phyloP scores from a whole-genome alignment of 352 stramenopile species.

The Pythium chondricola region DNA sequence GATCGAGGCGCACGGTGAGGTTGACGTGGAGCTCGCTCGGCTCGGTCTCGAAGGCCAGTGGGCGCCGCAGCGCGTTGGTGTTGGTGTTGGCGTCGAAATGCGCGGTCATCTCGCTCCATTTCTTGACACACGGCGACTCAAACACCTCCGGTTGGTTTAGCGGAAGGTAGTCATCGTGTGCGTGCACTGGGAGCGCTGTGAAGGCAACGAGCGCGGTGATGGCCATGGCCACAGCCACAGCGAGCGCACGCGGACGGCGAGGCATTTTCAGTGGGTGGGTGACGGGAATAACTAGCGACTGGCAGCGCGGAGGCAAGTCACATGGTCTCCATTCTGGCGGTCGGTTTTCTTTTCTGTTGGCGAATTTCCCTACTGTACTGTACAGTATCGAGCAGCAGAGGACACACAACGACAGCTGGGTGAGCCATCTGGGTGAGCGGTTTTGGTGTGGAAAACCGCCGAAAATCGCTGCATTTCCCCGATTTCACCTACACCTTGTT shows the following conservation, averaged over 20 bases:
- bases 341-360: neutral
- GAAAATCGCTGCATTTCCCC: slow-evolving; percentile 7
- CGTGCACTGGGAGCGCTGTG: neutral
- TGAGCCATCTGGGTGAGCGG: no score
- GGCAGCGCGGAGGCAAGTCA: no score
- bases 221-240: neutral
- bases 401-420: neutral
- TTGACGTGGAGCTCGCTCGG: slow-evolving; percentile 49
- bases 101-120: slow-evolving; percentile 14
- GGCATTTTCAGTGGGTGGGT: neutral
- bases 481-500: no score
- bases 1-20: slow-evolving; percentile 42
- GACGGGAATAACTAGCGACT: neutral
- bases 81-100: slow-evolving; percentile 2
- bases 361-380: neutral
- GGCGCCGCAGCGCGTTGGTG: slow-evolving; percentile 8
- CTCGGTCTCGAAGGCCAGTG: slow-evolving; percentile 30
- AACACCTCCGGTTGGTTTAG: slow-evolving; percentile 16
- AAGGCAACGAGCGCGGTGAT: neutral
- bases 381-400: neutral
- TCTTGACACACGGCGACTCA: slow-evolving; percentile 18
- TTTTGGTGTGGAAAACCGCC: neutral
- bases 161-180: slow-evolving; percentile 19
- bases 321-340: no score
- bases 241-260: neutral